Conservation (phyloP, 805 yeast species). For the Ogataea kodamae region DNA sequence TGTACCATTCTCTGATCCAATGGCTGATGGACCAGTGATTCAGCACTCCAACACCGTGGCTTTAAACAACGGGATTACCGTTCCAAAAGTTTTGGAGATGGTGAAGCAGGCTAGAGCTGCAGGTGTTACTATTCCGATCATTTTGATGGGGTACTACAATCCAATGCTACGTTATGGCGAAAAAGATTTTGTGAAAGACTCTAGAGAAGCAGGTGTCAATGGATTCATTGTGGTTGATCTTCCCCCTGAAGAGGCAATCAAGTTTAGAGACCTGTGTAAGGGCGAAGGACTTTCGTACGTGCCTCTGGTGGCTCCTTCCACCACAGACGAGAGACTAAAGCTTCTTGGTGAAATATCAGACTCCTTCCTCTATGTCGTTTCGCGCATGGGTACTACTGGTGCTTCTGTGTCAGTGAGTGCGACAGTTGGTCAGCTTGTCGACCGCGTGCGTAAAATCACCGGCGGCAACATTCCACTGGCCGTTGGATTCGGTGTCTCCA, state of each 20-base stretch:
- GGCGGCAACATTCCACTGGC: conserved; percentile 77
- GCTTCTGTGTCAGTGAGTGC: conserved; percentile 62
- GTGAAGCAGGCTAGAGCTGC: conserved; percentile 70
- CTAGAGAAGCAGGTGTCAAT: conserved; percentile 87
- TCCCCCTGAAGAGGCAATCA: conserved; percentile 96
- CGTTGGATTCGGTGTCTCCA: conserved; percentile 95
- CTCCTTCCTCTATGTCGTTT: conserved; percentile 92
- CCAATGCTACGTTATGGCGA: conserved; percentile 92
- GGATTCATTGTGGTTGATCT: conserved; percentile 93
- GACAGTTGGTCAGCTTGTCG: conserved; percentile 64
- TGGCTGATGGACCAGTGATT: conserved; percentile 98
- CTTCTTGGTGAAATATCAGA: conserved; percentile 83
- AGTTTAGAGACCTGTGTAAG: conserved; percentile 72
- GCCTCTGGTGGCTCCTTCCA: conserved; percentile 95
- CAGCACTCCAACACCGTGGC: conserved; percentile 86
- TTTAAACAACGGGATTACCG: conserved; percentile 76
- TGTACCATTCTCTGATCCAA: conserved; percentile 95
- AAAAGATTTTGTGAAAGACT: conserved; percentile 69
- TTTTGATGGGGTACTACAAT: conserved; percentile 97
- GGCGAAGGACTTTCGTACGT: conserved; percentile 73
- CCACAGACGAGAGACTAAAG: conserved; percentile 83
- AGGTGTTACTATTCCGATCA: conserved; percentile 85
- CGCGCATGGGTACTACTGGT: conserved; percentile 98
- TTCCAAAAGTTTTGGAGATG: conserved; percentile 62
- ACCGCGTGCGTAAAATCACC: conserved; percentile 72